These are phyloP conservation scores for Lippia alba DNA, from an alignment of 305 asterid species.

Conservation along the genomic window DNA sequence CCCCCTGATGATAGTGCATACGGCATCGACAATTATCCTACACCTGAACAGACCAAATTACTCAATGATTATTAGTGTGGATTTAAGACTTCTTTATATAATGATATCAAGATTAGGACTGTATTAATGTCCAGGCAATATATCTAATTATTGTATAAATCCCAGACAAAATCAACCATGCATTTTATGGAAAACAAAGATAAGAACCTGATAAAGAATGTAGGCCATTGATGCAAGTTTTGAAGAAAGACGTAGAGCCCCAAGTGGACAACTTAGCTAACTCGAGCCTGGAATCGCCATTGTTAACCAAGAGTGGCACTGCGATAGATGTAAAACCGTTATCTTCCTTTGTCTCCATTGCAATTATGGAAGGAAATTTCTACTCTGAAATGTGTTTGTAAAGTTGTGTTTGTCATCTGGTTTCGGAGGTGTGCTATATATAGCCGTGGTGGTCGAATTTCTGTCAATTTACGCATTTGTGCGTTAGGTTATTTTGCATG, in stretches of 20 bases:
- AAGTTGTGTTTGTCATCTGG: background rate
- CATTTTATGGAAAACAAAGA: background rate
- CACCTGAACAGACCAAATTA: conserved; percentile 52
- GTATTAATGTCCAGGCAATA: background rate
- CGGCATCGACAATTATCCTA: conserved; percentile 81
- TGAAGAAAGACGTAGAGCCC: conserved; percentile 74
- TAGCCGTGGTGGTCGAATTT: background rate
- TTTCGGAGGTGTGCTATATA: background rate
- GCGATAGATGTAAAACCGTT: conserved; percentile 32
- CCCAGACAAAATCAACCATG: background rate
- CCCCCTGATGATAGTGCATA: conserved; percentile 91
- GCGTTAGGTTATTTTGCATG: too few relatives aligned
- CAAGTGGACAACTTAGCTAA: conserved; percentile 22
- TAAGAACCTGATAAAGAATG: conserved; percentile 81
- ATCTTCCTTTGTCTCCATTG: conserved; percentile 43
- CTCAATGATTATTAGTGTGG: background rate
- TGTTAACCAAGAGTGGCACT: conserved; percentile 41
- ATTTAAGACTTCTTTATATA: background rate
- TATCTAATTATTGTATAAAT: background rate
- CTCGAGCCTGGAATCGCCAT: background rate
- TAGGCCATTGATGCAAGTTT: conserved; percentile 87
- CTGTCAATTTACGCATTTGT: background rate
- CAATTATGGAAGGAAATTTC: background rate
- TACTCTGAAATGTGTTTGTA: background rate
- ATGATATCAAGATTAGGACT: background rate